phyloP scores from a whole-genome alignment of 1,284 basidiomycete species.

The Waitea zeae region DNA sequence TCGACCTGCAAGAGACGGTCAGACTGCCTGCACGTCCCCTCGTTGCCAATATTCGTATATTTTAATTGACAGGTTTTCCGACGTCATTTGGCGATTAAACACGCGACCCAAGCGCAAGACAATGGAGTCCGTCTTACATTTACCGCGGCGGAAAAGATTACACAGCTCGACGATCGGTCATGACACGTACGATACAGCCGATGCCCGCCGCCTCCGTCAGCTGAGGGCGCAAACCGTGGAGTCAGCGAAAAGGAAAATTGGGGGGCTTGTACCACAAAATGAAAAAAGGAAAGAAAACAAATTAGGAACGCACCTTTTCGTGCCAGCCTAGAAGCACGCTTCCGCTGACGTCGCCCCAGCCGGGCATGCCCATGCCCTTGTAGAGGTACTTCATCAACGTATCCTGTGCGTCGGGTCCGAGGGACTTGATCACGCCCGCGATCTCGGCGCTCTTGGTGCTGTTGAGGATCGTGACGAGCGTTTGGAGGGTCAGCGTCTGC shows the following conservation, averaged over 20 bases:
- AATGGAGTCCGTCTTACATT: too few relatives aligned
- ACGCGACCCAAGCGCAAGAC: too few relatives aligned
- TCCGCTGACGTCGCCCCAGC: constrained; percentile 71
- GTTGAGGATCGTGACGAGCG: constrained; percentile 87
- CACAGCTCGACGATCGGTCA: constrained; percentile 84
- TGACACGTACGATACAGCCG: constrained; percentile 92
- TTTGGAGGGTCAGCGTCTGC: constrained; percentile 64
- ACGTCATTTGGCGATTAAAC: too few relatives aligned
- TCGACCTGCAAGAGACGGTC: too few relatives aligned
- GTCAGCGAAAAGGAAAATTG: too few relatives aligned
- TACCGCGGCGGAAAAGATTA: too few relatives aligned
- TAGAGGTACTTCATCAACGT: constrained; percentile 97
- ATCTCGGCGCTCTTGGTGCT: constrained; percentile 91
- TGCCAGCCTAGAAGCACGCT: constrained; percentile 91
- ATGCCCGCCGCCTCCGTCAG: constrained; percentile 90
- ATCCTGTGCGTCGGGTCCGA: constrained; percentile 75
- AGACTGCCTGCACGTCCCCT: too few relatives aligned
- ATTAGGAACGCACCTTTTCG: constrained; percentile 77
- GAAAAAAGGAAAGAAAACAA: constrained; percentile 2
- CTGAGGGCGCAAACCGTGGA: constrained; percentile 21
- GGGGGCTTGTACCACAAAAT: constrained; percentile 1
- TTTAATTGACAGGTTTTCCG: too few relatives aligned
- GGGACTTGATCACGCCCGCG: constrained; percentile 51
- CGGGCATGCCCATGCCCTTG: constrained; percentile 84
- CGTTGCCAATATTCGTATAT: too few relatives aligned